Evolutionary conservation across 2,329 filamentous ascomycete genomes (phyloP), one percentile per base, ranked within the genome.

Genomic region (Pyrenophora graminea): DNA sequence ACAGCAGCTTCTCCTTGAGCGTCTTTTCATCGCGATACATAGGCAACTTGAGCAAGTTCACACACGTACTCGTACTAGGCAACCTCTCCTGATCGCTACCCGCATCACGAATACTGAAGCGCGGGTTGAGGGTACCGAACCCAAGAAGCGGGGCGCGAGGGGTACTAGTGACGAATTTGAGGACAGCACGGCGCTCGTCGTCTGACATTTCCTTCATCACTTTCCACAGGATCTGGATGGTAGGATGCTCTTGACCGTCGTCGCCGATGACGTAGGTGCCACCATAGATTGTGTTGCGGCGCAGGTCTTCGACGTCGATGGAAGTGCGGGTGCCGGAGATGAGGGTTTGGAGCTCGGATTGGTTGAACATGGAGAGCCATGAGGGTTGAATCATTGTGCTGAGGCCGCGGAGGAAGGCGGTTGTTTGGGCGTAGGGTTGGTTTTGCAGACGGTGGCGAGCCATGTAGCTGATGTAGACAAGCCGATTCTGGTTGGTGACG

Each of bases 361-460:
- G 93, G 73, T 99, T 99, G 79, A 99, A 99, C 94, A 99, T 97
- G 64, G 88, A 91, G 4, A 99, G 82, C 94, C 94, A 99, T 3
- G 85, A 85, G 0, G 93, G 92, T 51, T 92, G 88, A 59, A 99
- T 94, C 68, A 99, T 96, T 58, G 87, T 82, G 18, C 89, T 85
- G 1, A 99, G 84, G 0, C 94, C 94, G 48, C 85, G 85, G 6
- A 99, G 82, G 71, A 99, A 99, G 1, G 91, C 91, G 18, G 85
- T 82, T 0, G 92, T 97, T 68, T 97, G 91, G n/a, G 80, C 76
- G 42, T 83, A 82, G 1, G 90, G 89, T 68, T 97, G 94, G 1
- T 83, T 80, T 48, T 91, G 86, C 0, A 99, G 84, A 9, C 92
- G 88, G 71, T 97, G 92, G 9, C 89, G 87, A 9, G 91, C 90